phyloP scores from a whole-genome alignment of 495 filamentous ascomycete genomes.

The Umbilicaria muhlenbergii region DNA sequence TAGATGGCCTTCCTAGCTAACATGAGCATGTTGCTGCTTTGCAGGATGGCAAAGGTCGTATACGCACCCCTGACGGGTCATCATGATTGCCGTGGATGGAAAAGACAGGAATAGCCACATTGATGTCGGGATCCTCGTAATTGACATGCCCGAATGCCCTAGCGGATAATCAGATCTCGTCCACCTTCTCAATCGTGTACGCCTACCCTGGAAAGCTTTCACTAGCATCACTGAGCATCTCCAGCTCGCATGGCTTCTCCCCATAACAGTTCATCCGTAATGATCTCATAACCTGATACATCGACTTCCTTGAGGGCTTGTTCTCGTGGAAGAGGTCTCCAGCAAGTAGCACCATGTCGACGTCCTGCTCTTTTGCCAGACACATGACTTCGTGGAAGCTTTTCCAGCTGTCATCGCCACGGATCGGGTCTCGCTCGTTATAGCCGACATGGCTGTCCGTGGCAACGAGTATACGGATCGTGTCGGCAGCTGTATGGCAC shows the following conservation, averaged over 20 bases:
- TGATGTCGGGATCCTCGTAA: slow-evolving; percentile 95
- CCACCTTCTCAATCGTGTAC: not conserved
- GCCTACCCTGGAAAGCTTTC: slow-evolving; percentile 60
- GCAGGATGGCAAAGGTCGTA: too few species aligned
- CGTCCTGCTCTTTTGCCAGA: slow-evolving; percentile 71
- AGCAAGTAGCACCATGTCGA: slow-evolving; percentile 89
- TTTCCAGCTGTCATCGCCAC: slow-evolving; percentile 93
- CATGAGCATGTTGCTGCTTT: slow-evolving; percentile 8
- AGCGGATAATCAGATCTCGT: slow-evolving; percentile 1
- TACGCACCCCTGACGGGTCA: slow-evolving; percentile 62
- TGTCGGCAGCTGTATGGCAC: slow-evolving; percentile 49
- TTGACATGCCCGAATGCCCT: slow-evolving; percentile 84
- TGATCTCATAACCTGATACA: slow-evolving; percentile 94
- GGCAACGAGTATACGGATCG: slow-evolving; percentile 84
- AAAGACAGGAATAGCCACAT: slow-evolving; percentile 93
- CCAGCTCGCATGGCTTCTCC: slow-evolving; percentile 86
- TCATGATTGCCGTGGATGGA: slow-evolving; percentile 99
- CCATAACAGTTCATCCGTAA: slow-evolving; percentile 87
- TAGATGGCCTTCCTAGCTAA: slow-evolving; percentile 55
- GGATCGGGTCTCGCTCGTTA: slow-evolving; percentile 81
- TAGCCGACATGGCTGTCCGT: slow-evolving; percentile 97
- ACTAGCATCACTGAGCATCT: slow-evolving; percentile 83
- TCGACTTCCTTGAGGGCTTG: slow-evolving; percentile 85
- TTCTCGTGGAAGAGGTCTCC: slow-evolving; percentile 98
- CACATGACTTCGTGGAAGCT: slow-evolving; percentile 94